Evolutionary conservation across 108 stramenopile genomes (phyloP).

Genomic region (Poteriospumella lacustris): DNA sequence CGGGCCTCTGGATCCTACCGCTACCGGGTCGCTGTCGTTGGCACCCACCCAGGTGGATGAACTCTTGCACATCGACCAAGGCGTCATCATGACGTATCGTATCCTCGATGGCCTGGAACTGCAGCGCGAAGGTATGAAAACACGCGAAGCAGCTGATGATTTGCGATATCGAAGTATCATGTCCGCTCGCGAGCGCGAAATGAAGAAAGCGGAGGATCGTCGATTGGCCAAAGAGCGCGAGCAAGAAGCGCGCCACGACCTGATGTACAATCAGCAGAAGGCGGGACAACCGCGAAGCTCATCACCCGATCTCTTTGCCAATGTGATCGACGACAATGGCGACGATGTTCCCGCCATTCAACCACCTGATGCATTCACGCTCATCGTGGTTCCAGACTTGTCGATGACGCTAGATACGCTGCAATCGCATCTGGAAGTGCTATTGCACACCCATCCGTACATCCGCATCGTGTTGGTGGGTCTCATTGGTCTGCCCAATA

Average conservation of each 20-base stretch:
- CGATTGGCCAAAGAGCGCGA: no score
- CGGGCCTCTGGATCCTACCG: no score
- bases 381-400: constrained; percentile 38
- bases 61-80: constrained; percentile 28
- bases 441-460: not conserved
- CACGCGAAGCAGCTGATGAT: not conserved
- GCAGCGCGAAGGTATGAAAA: not conserved
- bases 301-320: no score
- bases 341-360: not conserved
- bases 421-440: not conserved
- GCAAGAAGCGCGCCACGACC: not conserved
- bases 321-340: not conserved
- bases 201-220: no score
- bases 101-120: constrained; percentile 11
- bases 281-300: no score
- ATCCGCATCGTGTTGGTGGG: constrained; percentile 25
- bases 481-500: constrained; percentile 34
- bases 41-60: no score
- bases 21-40: no score
- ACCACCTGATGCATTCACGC: constrained; percentile 5
- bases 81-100: constrained; percentile 32
- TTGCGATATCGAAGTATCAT: constrained; percentile 16
- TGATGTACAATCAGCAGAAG: constrained; percentile 20
- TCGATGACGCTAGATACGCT: constrained; percentile 40
- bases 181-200: not conserved